Evolutionary conservation across 2,329 filamentous ascomycete species (phyloP).

Genomic region (Ophiostoma tasmaniense): DNA sequence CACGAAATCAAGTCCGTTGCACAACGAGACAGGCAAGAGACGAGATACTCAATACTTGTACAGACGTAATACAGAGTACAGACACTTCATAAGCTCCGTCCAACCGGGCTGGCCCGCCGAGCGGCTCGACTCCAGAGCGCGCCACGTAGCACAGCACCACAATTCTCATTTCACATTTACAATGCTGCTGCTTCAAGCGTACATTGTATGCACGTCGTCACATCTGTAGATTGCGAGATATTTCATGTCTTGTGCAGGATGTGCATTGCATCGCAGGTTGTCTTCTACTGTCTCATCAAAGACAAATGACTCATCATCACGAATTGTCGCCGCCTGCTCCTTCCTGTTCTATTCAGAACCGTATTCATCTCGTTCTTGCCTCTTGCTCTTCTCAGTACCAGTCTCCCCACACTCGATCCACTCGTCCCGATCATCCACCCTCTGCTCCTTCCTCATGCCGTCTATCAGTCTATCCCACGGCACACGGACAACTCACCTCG

Average conservation of each 20-base stretch:
- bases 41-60: too few relatives aligned
- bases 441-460: neutral
- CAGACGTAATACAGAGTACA: too few relatives aligned
- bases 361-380: neutral
- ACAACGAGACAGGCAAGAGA: too few relatives aligned
- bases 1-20: too few relatives aligned
- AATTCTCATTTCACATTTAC: neutral
- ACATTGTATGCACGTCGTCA: neutral
- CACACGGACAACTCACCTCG: neutral
- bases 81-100: neutral
- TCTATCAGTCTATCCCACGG: neutral
- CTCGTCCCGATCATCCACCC: neutral
- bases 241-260: neutral
- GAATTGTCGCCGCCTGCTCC: neutral
- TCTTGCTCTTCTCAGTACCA: neutral
- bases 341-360: neutral
- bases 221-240: neutral
- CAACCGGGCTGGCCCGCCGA: neutral
- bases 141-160: conserved; percentile 20
- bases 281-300: too few relatives aligned
- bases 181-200: neutral
- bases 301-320: neutral
- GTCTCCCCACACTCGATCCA: neutral
- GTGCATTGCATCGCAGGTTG: neutral
- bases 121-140: conserved; percentile 13